Conservation (phyloP, 371 early-diverging fungal genomes). For the Actinomucor elegans region DNA sequence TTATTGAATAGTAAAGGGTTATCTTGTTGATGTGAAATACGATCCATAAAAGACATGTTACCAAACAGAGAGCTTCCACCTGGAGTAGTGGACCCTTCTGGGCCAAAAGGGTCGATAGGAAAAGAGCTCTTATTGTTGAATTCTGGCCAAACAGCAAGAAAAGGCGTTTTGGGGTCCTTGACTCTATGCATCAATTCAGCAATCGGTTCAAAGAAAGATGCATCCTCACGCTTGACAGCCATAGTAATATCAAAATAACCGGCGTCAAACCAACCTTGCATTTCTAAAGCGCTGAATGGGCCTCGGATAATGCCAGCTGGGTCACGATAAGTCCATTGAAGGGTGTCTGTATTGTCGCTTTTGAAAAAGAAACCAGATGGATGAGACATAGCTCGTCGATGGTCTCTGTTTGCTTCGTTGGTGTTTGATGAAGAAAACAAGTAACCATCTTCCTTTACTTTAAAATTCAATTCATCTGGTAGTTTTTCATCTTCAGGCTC, state of each 20-base stretch:
- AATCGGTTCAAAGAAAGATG: slow-evolving; percentile 60
- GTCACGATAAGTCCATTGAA: slow-evolving; percentile 71
- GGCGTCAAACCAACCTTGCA: slow-evolving; percentile 77
- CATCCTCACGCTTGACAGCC: slow-evolving; percentile 67
- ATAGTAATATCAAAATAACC: slow-evolving; percentile 69
- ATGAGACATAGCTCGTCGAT: neutral
- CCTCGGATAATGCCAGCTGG: slow-evolving; percentile 67
- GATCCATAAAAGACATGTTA: no score
- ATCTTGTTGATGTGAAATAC: neutral
- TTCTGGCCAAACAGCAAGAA: slow-evolving; percentile 30
- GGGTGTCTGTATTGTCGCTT: no score
- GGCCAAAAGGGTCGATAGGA: no score
- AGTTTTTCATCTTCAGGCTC: slow-evolving; percentile 1
- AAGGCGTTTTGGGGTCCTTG: slow-evolving; percentile 54
- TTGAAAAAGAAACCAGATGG: neutral
- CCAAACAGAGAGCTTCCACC: no score
- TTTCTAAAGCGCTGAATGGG: slow-evolving; percentile 68
- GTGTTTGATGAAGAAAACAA: neutral
- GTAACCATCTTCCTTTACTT: neutral
- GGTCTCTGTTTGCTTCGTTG: neutral
- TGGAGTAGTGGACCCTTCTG: no score
- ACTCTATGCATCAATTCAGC: slow-evolving; percentile 50
- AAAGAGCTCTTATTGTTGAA: no score
- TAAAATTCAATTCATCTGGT: neutral
- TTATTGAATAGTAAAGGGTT: neutral